Evolutionary conservation across 176 grass and related monocot species (phyloP), one percentile per base, ranked within the genome.

Genomic region (Oryza coarctata): DNA sequence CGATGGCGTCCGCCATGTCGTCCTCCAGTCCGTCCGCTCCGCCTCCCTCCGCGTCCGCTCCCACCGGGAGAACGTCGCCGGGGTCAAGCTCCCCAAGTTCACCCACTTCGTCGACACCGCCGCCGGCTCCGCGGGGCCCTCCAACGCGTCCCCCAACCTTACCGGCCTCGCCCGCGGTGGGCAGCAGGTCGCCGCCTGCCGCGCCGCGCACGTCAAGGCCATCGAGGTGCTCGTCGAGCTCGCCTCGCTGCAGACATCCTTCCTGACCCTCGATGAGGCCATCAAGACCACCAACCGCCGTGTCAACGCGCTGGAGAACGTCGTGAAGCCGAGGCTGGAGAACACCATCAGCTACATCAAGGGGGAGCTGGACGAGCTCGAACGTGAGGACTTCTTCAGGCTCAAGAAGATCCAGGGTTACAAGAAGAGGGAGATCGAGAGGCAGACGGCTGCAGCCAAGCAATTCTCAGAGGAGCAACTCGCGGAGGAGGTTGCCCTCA

Each of bases 231-330:
- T 98, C 63, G 92, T 98, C 10, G 92, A 98, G 90, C 88, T 94
- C 26, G 92, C 92, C 3, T 97, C 94, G 27, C 92, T 97, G 11
- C 94, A 94, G 89, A 97, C 92, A 0, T 97, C 94, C 7, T 97
- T 97, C 86, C 92, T 97, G 68, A 97, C 92, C 44, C 94, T 97
- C 14, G 94, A 97, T 28, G 92, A 89, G 62, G 94, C 94, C 85
- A 94, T 97, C 80, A 97, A 97, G 88, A 97, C 94, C 83, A 97
- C 94, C 69, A 97, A 97, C 65, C 82, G 94, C 40, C 89, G 92
- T 23, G 94, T 97, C 57, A 97, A 97, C 76, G 92, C 94, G 2
- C 87, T 97, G 17, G 94, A 97, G 83, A 97, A 97, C 47, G 94
- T 97, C 38, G 89, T 97, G 60, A 94, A 94, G 83, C 94, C 94